Conservation (phyloP, 768 basidiomycete genomes). For the Pisolithus tinctorius region DNA sequence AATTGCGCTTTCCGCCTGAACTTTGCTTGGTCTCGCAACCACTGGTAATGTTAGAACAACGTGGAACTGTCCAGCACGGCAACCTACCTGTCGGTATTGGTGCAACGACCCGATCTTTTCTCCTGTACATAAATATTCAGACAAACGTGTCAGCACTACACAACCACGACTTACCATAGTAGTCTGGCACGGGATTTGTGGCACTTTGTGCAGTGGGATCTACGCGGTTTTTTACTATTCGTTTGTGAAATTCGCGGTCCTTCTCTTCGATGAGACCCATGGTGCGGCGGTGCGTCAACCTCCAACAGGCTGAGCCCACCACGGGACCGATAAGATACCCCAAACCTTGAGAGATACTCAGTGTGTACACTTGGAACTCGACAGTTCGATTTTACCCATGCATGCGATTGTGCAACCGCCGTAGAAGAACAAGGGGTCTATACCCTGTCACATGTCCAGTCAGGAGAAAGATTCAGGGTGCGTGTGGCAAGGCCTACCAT, state of each 20-base stretch:
- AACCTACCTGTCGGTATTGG: slow-evolving; percentile 69
- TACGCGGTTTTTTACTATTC: slow-evolving; percentile 76
- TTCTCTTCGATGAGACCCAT: slow-evolving; percentile 65
- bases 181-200: slow-evolving; percentile 82
- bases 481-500: slow-evolving; percentile 40
- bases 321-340: slow-evolving; percentile 76
- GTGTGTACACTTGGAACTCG: background rate
- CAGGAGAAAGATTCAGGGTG: background rate
- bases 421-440: slow-evolving; percentile 82
- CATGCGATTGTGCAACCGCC: slow-evolving; percentile 66
- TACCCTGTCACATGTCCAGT: slow-evolving; percentile 41
- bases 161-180: slow-evolving; percentile 51
- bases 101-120: slow-evolving; percentile 84
- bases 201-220: slow-evolving; percentile 75
- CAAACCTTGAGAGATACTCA: slow-evolving; percentile 37
- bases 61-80: background rate
- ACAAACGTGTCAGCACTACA: background rate
- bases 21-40: slow-evolving; percentile 73
- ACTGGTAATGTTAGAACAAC: slow-evolving; percentile 35
- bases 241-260: slow-evolving; percentile 71
- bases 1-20: slow-evolving; percentile 63
- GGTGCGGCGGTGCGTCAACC: slow-evolving; percentile 53
- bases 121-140: slow-evolving; percentile 34
- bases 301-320: slow-evolving; percentile 66
- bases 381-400: slow-evolving; percentile 44